These are phyloP conservation scores for Pezicula carpinea DNA, from an alignment of 2,329 filamentous ascomycete genomes.

Conservation along the genomic window DNA sequence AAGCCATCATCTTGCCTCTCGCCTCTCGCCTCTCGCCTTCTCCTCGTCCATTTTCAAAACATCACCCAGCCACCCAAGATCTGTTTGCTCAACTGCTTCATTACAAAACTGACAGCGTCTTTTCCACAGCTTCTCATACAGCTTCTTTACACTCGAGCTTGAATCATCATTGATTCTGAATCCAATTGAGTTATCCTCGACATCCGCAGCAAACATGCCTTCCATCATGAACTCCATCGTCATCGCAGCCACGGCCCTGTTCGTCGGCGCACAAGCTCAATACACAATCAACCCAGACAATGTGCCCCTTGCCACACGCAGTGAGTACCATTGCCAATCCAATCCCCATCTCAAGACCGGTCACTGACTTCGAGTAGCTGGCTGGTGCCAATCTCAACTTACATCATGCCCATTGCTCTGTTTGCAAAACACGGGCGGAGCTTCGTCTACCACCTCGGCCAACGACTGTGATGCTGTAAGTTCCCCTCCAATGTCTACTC, in stretches of 20 bases:
- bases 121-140: too few species aligned
- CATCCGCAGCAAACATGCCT: constrained; percentile 38
- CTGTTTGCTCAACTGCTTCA: neutral
- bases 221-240: constrained; percentile 40
- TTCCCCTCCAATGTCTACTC: constrained; percentile 4
- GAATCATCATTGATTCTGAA: neutral
- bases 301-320: constrained; percentile 43
- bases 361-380: constrained; percentile 34
- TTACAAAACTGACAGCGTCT: neutral
- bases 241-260: constrained; percentile 46
- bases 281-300: constrained; percentile 58
- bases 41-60: neutral
- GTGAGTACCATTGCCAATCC: constrained; percentile 24
- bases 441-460: constrained; percentile 37
- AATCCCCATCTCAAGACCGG: constrained; percentile 1
- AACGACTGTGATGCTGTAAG: constrained; percentile 67
- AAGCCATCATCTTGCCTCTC: neutral
- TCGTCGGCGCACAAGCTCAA: constrained; percentile 48
- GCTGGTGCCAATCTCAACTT: constrained; percentile 62
- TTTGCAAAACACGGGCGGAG: constrained; percentile 40
- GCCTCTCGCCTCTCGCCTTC: constrained; percentile 3
- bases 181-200: neutral
- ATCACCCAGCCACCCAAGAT: neutral
- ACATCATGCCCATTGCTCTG: constrained; percentile 69
- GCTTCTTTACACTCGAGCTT: neutral